Conservation (phyloP, 768 basidiomycete genomes). For the Leucocoprinus sp. region DNA sequence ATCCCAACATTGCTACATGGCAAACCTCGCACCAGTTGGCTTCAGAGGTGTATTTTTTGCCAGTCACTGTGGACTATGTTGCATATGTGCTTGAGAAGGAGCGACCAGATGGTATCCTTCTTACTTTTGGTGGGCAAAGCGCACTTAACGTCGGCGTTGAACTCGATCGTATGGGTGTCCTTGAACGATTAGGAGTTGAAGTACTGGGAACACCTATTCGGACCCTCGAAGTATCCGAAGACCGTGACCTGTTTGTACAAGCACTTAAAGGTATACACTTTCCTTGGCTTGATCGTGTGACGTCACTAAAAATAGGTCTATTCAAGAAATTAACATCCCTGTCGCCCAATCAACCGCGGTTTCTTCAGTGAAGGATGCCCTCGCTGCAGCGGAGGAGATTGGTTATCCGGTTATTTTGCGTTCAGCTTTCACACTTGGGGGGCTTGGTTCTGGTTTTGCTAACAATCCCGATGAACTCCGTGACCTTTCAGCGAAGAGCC, state of each 20-base stretch:
- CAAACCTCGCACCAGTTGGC: conserved; percentile 98
- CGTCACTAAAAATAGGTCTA: conserved; percentile 9
- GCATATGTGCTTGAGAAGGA: conserved; percentile 99
- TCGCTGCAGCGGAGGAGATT: conserved; percentile 83
- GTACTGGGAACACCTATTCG: conserved; percentile 93
- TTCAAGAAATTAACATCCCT: conserved; percentile 91
- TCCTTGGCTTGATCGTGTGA: neutral
- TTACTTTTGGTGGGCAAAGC: conserved; percentile 97
- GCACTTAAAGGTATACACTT: conserved; percentile 77
- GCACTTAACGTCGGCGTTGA: conserved; percentile 97
- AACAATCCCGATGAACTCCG: conserved; percentile 90
- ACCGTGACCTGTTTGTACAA: conserved; percentile 91
- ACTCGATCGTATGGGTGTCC: conserved; percentile 92
- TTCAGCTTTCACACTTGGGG: conserved; percentile 94
- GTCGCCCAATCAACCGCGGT: conserved; percentile 95
- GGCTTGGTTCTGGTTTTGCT: conserved; percentile 97
- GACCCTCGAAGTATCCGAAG: conserved; percentile 94
- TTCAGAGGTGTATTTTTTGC: conserved; percentile 94
- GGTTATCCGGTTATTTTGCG: conserved; percentile 98
- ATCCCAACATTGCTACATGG: conserved; percentile 99
- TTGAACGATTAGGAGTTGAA: conserved; percentile 86
- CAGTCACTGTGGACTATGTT: conserved; percentile 94
- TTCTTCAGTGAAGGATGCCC: conserved; percentile 88
- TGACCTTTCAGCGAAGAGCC: conserved; percentile 86
- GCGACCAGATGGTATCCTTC: conserved; percentile 91